Evolutionary conservation across 2,329 filamentous ascomycete genomes (phyloP), one percentile per base, ranked within the genome.

Genomic region (Stemphylium lycopersici): DNA sequence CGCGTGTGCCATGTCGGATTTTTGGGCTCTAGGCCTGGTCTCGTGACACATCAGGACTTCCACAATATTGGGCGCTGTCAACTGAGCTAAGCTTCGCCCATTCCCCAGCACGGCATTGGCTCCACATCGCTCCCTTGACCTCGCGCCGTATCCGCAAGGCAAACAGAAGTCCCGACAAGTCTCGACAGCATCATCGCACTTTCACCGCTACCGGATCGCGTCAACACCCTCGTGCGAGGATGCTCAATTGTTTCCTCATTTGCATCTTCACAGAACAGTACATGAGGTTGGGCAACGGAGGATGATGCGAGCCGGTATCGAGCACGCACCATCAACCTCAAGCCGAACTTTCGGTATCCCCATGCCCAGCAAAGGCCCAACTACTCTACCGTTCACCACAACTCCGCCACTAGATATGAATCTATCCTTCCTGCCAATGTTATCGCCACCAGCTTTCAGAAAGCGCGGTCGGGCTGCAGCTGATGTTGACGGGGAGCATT

Each of bases 401-500:
- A 48, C 61, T 33, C 66, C 73, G 20, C 56, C 49, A 7, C 63
- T 61, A 22, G 59, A 67, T 7, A 65, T 71, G 59, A 66, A 66
- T 31, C 71, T 78, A 46, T 67, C 62, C 16, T 78, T 78, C 62
- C 56, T 61, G 29, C 73, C 68, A 32, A 61, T 59, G 18, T 52
- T 66, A 12, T 46, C 62, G 29, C 56, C 58, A 39, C 43, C 58
- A n/a, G 48, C 61, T n/a, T 55, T 60, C 12, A 63, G 55, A 45
- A 87, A 87, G 66, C 81, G 86, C 29, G 67, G 71, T 16, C 81
- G 87, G 20, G 74, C 79, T 4, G 61, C 76, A 2, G 80, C 83
- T 32, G 86, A 89, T 59, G 82, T 88, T 38, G 86, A 88, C 44
- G 73, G 74, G 24, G 73, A 77, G 22, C 65, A 84, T 80, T 48